phyloP scores from a whole-genome alignment of 1,284 basidiomycete genomes.

The Neonothopanus nambi region DNA sequence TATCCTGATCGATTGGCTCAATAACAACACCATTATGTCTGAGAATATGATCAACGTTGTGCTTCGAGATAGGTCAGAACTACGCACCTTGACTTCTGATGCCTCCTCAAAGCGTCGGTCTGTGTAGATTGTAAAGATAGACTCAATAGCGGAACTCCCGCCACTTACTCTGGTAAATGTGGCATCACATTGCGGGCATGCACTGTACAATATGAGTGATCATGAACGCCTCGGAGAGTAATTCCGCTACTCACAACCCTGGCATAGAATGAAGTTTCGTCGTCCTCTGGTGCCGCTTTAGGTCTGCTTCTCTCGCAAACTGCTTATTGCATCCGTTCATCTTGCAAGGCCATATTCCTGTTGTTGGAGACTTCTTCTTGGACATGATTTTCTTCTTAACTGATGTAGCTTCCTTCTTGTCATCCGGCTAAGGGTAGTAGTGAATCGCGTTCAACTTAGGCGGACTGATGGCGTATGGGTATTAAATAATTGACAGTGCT shows the following conservation, averaged over 20 bases:
- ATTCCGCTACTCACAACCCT: slow-evolving; percentile 55
- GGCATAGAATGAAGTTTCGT: slow-evolving; percentile 72
- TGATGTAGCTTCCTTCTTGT: slow-evolving; percentile 47
- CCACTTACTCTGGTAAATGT: slow-evolving; percentile 69
- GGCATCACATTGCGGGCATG: slow-evolving; percentile 75
- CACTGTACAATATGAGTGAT: slow-evolving; percentile 37
- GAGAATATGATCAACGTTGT: slow-evolving; percentile 8
- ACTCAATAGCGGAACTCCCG: slow-evolving; percentile 8
- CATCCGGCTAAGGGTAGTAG: slow-evolving; percentile 38
- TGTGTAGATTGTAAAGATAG: slow-evolving; percentile 48
- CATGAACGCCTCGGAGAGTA: slow-evolving; percentile 17
- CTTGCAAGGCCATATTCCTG: slow-evolving; percentile 71
- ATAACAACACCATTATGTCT: slow-evolving; percentile 72
- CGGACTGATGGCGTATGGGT: neutral
- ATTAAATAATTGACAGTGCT: neutral
- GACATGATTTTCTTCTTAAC: slow-evolving; percentile 35
- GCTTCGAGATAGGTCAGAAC: slow-evolving; percentile 5
- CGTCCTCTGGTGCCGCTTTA: slow-evolving; percentile 75
- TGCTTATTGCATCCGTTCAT: slow-evolving; percentile 76
- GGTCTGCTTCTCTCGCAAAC: slow-evolving; percentile 75
- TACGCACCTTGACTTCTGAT: slow-evolving; percentile 66
- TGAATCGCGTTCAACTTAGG: no score
- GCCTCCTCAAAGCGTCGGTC: slow-evolving; percentile 59
- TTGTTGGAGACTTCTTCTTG: slow-evolving; percentile 45
- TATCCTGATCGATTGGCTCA: slow-evolving; percentile 43